Evolutionary conservation across 2,329 filamentous ascomycete genomes (phyloP), one percentile per base, ranked within the genome.

Genomic region (Cladosporium sp.): DNA sequence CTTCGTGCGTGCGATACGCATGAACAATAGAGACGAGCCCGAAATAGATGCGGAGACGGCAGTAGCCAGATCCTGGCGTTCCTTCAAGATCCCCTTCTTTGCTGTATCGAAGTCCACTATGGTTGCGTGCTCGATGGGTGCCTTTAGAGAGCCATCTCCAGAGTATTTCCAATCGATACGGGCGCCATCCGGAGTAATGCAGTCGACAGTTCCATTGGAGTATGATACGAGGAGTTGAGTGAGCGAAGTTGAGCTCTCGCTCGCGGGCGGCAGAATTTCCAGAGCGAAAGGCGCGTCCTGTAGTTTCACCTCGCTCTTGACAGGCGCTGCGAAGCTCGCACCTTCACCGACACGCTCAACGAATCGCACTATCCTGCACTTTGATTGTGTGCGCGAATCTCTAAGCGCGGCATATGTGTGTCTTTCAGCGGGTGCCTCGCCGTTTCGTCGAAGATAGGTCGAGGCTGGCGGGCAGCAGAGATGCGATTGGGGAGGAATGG

Each of bases 401-500:
- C 73, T 75, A 3, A 81, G 71, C 5, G 80, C 79, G 54, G 79
- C 79, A 67, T 84, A 87, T 19, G 84, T 86, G 55, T 80, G 80
- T 65, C 84, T 78, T 58, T 77, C 78, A 1, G 79, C 74, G 3
- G 70, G 65, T 11, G 72, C 71, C 37, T 74, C 75, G 34, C 75
- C 75, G 30, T 72, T 67, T 45, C 75, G 69, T 68, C 80, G 82
- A 62, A 76, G 75, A 68, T 83, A 81, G 45, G 85, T 75, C 22
- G 84, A 87, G 67, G 78, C 84, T 55, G 84, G 84, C 36, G 80
- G 75, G 55, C 82, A 81, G 56, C 78, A 77, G 68, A 86, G 82
- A 15, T 76, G 78, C 22, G 82, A 80, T 66, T 84, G 80, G 28
- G 84, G 84, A 37, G 84, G 83, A 15, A 86, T 74, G 54, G 84